Percentiles rank a stretch among this genome's conserved stretches.
Evolutionary conservation across 2,329 filamentous ascomycete species (phyloP).

Genomic region (Dendrostoma leiphaemia): DNA sequence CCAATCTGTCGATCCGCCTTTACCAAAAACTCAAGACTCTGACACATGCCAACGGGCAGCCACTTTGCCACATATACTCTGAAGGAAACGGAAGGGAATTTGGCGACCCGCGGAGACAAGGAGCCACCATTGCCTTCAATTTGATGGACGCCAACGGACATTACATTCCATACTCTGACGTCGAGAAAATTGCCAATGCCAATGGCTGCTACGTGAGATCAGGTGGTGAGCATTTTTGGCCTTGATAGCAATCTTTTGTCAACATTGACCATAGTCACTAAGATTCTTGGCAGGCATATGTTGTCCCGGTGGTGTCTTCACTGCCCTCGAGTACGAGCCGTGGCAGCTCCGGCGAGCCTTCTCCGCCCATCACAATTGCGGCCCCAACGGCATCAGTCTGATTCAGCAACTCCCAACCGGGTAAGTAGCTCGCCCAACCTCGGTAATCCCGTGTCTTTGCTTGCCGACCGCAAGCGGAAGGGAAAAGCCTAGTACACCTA

Average conservation of each 20-base stretch:
- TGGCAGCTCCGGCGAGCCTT: constrained; percentile 54
- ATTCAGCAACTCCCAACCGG: constrained; percentile 55
- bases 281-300: too few species aligned
- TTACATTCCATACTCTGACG: constrained; percentile 54
- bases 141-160: constrained; percentile 49
- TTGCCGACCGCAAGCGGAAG: too few species aligned
- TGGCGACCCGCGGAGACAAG: constrained; percentile 51
- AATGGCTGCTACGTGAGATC: constrained; percentile 59
- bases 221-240: constrained; percentile 46
- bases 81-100: constrained; percentile 42
- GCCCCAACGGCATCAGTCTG: constrained; percentile 49
- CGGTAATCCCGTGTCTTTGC: too few species aligned
- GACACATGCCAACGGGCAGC: constrained; percentile 50
- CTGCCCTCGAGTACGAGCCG: constrained; percentile 48
- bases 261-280: too few species aligned
- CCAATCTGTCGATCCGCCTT: constrained; percentile 48
- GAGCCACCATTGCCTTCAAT: constrained; percentile 65
- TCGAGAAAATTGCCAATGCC: constrained; percentile 57
- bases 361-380: constrained; percentile 57
- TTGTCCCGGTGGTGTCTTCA: constrained; percentile 45
- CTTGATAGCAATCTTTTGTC: too few species aligned
- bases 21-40: constrained; percentile 46
- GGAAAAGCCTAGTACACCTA: too few species aligned
- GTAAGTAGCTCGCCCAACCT: too few species aligned
- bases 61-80: constrained; percentile 54